Percentiles rank a stretch among this genome's conserved stretches.
Conservation (phyloP, 1,139 yeast genomes). For the Debaryomyces udenii region DNA sequence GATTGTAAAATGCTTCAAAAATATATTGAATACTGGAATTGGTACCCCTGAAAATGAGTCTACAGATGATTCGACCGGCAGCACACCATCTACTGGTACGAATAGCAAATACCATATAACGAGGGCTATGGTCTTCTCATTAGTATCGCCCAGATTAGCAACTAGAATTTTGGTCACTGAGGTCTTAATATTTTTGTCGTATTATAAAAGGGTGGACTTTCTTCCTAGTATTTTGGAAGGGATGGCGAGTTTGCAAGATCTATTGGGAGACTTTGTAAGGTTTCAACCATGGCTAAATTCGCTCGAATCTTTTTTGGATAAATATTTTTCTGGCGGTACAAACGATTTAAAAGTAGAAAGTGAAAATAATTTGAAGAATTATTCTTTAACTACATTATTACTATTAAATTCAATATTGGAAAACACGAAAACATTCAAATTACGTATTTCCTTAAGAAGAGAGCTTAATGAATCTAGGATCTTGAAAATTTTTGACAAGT, state of each 20-base stretch:
- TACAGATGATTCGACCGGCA: background rate
- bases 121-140: slow-evolving; percentile 40
- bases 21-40: slow-evolving; percentile 30
- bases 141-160: slow-evolving; percentile 44
- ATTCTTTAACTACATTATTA: slow-evolving; percentile 48
- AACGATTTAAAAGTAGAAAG: slow-evolving; percentile 16
- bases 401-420: slow-evolving; percentile 46
- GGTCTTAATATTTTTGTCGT: slow-evolving; percentile 41
- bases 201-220: slow-evolving; percentile 28
- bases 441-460: slow-evolving; percentile 38
- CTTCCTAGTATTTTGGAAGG: slow-evolving; percentile 36
- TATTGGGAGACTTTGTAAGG: slow-evolving; percentile 36
- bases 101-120: slow-evolving; percentile 36
- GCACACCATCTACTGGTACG: slow-evolving; percentile 8
- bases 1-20: slow-evolving; percentile 43
- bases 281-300: slow-evolving; percentile 49
- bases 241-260: slow-evolving; percentile 38
- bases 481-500: slow-evolving; percentile 38
- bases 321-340: slow-evolving; percentile 27
- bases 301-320: slow-evolving; percentile 40
- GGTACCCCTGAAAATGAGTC: slow-evolving; percentile 18
- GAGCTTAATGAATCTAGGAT: slow-evolving; percentile 48
- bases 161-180: slow-evolving; percentile 49
- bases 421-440: slow-evolving; percentile 33
- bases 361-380: slow-evolving; percentile 38